Evolutionary conservation across 495 filamentous ascomycete species (phyloP), one percentile per base, ranked within the genome.

Genomic region (Friedmanniomyces endolithicus): DNA sequence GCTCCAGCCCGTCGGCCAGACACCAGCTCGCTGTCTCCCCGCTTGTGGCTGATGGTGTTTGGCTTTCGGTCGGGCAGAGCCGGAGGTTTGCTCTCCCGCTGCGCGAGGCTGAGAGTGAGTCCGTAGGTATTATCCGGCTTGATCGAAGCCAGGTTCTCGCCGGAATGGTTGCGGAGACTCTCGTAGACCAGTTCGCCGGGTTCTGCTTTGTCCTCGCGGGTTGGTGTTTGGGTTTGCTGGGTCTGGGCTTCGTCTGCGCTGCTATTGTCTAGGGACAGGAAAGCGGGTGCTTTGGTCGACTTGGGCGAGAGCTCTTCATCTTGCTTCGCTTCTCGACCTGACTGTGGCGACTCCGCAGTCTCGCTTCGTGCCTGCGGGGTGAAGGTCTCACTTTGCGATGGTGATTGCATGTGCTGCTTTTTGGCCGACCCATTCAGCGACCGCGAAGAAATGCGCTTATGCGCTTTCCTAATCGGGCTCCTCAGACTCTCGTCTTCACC

Each of bases 1-100:
- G 59, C 63, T 23, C 68, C 68, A 24, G 70, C 70, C 37, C 56
- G 53, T 14, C 68, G 57, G 2, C 70, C 70, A 19, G 60, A 63
- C 48, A 64, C 60, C 1, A 71, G 59, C 23, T 62, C 45, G 34
- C 50, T 54, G 24, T 57, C 52, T 6, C 16, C 24, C 3, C 44
- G 44, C 23, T 24, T 47, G 44, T 45, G 49, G 45, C 17, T 20
- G 27, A 9, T 51, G 50, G 7, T 19, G 19, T 37, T 43, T 20
- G 44, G 4, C 12, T 6, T 6, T 23, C 44, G 44, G 6, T 47
- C 44, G 23, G 44, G 24, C 12, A 25, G 8, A 8, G 47, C 45
- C 34, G 35, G 14, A 51, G 31, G 16, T 37, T 39, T 31, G 24
- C 11, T 17, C 19, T 53, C 59, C 7, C 49, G 39, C 27, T 61